Evolutionary conservation across 225 moss, liverwort and hornwort species (phyloP), one percentile per base, ranked within the genome.

Genomic region (Marchantia paleacea): DNA sequence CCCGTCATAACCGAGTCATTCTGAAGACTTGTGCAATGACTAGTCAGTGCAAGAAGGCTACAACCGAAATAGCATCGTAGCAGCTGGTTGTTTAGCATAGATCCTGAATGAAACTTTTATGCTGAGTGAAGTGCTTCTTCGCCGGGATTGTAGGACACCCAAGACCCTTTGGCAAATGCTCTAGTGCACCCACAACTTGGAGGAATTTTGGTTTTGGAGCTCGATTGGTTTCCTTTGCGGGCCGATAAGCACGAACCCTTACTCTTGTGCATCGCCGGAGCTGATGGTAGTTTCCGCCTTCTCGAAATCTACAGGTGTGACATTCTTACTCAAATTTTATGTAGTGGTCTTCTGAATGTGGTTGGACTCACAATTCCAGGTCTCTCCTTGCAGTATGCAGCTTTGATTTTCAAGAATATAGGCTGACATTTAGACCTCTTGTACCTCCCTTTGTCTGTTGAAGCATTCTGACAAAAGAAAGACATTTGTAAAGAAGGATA

Each of bases 241-340:
- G 89, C 94, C 82, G 99, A 99, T 84, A 99, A 92, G 88, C 90
- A 92, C 80, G 99, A 95, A 86, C 99, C 99, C 73, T 82, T 99
- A 79, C 86, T 99, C 54, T 88, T 99, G 88, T 99, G 99, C 81
- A 86, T 99, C 52, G 94, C 90, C 57, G 99, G 99, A 83, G 99
- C 99, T 73, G 99, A 99, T 85, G 95, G 99, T 75, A 99, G 95
- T 78, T 99, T 94, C 85, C 99, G 99, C 78, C 90, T 95, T 79
- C 89, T 95, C 70, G 95, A 99, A 84, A 90, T 99, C 89, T 88
- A 89, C 65, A 93, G 86, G 97, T 93, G 89, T 80, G 87, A 79
- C 31, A 49, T 62, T 55, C 25, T 12, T 19, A 12, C 52, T 51
- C 72, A n/a, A 14, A 39, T 52, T 25, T 6, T 24, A 70, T 48